A percentile compares a stretch with the other conserved stretches of the same genome.
Evolutionary conservation across 495 filamentous ascomycete genomes (phyloP).

Genomic region (Cladorrhinum samala): DNA sequence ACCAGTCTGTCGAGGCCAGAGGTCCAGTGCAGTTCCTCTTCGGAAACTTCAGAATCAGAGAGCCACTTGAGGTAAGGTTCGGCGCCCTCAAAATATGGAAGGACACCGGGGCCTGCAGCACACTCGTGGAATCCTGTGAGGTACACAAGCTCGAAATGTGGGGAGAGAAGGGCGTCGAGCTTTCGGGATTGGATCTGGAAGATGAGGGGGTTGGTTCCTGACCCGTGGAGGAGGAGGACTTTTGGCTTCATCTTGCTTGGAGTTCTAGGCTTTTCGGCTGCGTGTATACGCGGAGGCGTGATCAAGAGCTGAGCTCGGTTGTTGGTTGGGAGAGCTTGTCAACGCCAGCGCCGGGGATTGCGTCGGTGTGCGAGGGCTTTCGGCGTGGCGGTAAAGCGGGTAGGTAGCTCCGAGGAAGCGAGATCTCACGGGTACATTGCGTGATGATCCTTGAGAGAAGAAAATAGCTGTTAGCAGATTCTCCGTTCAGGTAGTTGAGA

Average conservation of each 20-base stretch:
- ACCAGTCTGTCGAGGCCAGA: constrained; percentile 9
- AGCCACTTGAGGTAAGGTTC: constrained; percentile 23
- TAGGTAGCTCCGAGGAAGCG: too few species aligned
- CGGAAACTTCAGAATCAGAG: background rate
- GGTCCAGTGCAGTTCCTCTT: constrained; percentile 8
- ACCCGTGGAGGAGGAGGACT: constrained; percentile 26
- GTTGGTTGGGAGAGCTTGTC: background rate
- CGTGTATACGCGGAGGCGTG: background rate
- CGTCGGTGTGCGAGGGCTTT: too few species aligned
- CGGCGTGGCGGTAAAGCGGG: too few species aligned
- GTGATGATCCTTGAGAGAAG: too few species aligned
- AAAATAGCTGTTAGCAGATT: too few species aligned
- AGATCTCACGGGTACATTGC: too few species aligned
- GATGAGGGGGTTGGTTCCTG: constrained; percentile 20
- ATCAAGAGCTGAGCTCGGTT: background rate
- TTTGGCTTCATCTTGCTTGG: constrained; percentile 11
- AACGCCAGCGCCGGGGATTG: too few species aligned
- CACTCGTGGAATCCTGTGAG: constrained; percentile 12
- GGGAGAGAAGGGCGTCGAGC: constrained; percentile 13
- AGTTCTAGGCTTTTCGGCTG: background rate
- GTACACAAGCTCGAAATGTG: constrained; percentile 24
- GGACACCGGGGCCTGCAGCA: constrained; percentile 19
- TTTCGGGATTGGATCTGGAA: constrained; percentile 26
- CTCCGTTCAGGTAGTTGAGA: too few species aligned
- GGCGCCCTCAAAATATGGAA: constrained; percentile 22